Evolutionary conservation across 1,284 basidiomycete species (phyloP).

Genomic region (Rhizoctonia solani): DNA sequence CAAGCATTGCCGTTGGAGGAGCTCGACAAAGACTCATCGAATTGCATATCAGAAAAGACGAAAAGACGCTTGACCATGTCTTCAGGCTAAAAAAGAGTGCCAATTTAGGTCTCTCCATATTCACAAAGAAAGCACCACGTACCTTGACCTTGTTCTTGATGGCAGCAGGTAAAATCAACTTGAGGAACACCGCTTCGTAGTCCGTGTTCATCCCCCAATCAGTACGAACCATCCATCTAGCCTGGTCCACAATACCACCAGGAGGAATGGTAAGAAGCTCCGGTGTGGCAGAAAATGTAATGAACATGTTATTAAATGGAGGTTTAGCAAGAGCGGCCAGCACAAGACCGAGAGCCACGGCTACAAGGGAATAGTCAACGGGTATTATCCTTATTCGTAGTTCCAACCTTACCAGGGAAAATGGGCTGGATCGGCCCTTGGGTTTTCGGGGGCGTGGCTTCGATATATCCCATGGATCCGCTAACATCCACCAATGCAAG

Average conservation of each 20-base stretch:
- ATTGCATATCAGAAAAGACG: constrained; percentile 79
- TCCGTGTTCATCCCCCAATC: constrained; percentile 65
- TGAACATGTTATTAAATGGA: constrained; percentile 66
- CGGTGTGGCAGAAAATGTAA: constrained; percentile 64
- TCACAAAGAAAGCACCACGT: background rate
- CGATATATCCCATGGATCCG: constrained; percentile 62
- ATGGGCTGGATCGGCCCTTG: constrained; percentile 51
- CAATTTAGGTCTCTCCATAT: background rate
- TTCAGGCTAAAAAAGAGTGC: constrained; percentile 46
- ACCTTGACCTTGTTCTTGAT: constrained; percentile 54
- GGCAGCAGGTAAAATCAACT: constrained; percentile 63
- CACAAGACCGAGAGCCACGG: constrained; percentile 67
- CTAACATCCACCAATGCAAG: constrained; percentile 76
- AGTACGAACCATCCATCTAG: constrained; percentile 48
- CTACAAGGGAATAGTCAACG: constrained; percentile 36
- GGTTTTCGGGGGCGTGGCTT: background rate
- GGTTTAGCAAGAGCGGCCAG: constrained; percentile 62
- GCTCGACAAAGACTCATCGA: constrained; percentile 51
- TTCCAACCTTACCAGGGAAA: constrained; percentile 46
- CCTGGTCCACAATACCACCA: constrained; percentile 46
- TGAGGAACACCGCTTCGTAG: constrained; percentile 60
- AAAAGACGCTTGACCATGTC: constrained; percentile 72
- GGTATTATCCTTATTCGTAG: background rate
- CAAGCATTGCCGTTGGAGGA: constrained; percentile 44
- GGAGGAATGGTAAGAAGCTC: constrained; percentile 53